Conservation (phyloP, 768 basidiomycete genomes). For the Mycena kentingensis region DNA sequence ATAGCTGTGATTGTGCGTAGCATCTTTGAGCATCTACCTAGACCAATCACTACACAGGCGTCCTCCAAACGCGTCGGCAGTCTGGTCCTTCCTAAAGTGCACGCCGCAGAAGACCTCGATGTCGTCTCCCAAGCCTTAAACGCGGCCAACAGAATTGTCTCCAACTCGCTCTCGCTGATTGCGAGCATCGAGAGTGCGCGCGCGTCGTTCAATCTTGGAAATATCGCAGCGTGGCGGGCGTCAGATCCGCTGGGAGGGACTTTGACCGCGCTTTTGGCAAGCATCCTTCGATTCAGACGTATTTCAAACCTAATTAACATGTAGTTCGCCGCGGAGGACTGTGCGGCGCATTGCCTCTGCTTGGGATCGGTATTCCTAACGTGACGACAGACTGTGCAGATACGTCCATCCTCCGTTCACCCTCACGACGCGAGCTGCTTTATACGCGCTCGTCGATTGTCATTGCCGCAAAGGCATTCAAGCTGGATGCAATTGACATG, state of each 20-base stretch:
- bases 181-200: slow-evolving; percentile 86
- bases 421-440: slow-evolving; percentile 73
- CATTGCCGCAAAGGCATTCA: slow-evolving; percentile 80
- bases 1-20: slow-evolving; percentile 55
- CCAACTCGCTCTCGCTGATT: slow-evolving; percentile 55
- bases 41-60: slow-evolving; percentile 38
- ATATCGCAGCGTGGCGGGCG: slow-evolving; percentile 75
- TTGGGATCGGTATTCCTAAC: slow-evolving; percentile 7
- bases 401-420: slow-evolving; percentile 77
- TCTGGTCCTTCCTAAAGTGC: slow-evolving; percentile 85
- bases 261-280: slow-evolving; percentile 67
- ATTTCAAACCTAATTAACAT: not conserved
- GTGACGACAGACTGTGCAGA: slow-evolving; percentile 79
- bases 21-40: not conserved
- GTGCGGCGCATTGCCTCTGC: slow-evolving; percentile 42
- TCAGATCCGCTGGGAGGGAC: slow-evolving; percentile 47
- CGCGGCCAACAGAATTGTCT: slow-evolving; percentile 29
- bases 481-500: slow-evolving; percentile 89
- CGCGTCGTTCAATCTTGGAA: slow-evolving; percentile 63
- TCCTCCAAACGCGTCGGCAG: slow-evolving; percentile 51
- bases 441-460: slow-evolving; percentile 84
- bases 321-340: slow-evolving; percentile 95
- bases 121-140: slow-evolving; percentile 54
- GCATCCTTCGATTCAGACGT: slow-evolving; percentile 29
- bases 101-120: slow-evolving; percentile 67